These are phyloP conservation scores for Aaosphaeria arxii DNA, from an alignment of 2,329 filamentous ascomycete species.

Conservation along the genomic window DNA sequence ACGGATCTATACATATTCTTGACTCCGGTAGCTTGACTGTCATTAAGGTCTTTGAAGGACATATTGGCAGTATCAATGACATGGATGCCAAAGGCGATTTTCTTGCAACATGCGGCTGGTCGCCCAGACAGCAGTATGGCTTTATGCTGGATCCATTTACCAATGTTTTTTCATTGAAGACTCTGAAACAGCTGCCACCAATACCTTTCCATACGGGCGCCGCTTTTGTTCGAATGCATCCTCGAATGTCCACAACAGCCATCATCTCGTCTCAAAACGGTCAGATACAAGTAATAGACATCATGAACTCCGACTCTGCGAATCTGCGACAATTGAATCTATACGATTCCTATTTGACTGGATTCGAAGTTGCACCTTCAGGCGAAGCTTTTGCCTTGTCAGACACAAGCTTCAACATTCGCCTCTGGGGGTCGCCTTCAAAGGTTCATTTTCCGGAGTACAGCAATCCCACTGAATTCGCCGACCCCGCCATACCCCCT, in stretches of 20 bases:
- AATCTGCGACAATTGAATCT: constrained; percentile 82
- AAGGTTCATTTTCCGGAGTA: constrained; percentile 87
- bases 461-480: constrained; percentile 71
- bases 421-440: constrained; percentile 82
- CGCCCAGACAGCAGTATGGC: constrained; percentile 72
- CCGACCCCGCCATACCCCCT: constrained; percentile 59
- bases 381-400: constrained; percentile 81
- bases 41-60: constrained; percentile 85
- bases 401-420: constrained; percentile 74
- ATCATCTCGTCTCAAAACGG: constrained; percentile 90
- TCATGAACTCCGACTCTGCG: constrained; percentile 88
- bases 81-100: constrained; percentile 97
- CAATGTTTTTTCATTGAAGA: constrained; percentile 94
- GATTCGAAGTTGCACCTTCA: constrained; percentile 82
- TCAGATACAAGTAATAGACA: constrained; percentile 91
- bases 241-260: constrained; percentile 89
- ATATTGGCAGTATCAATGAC: constrained; percentile 84
- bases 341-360: constrained; percentile 65
- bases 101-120: constrained; percentile 92
- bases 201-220: constrained; percentile 91
- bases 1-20: constrained; percentile 79
- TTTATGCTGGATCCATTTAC: constrained; percentile 89
- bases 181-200: constrained; percentile 79
- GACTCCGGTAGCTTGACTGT: constrained; percentile 76
- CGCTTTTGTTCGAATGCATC: constrained; percentile 94